Evolutionary conservation across 2,329 filamentous ascomycete genomes (phyloP).

Genomic region (Stachybotrys chartarum): DNA sequence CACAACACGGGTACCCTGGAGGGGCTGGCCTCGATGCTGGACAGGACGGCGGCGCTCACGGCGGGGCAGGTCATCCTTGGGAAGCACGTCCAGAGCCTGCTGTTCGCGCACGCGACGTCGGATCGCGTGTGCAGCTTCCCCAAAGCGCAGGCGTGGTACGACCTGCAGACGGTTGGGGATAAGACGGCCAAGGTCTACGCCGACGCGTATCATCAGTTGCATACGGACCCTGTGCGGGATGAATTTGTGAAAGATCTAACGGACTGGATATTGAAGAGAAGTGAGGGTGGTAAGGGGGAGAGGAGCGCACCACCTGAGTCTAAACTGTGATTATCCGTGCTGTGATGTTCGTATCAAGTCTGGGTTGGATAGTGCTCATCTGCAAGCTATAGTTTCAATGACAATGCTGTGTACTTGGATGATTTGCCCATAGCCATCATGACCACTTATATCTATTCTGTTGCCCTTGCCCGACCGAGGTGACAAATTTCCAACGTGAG

Average conservation of each 20-base stretch:
- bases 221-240: slow-evolving; percentile 49
- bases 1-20: slow-evolving; percentile 85
- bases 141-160: slow-evolving; percentile 57
- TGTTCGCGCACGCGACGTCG: slow-evolving; percentile 68
- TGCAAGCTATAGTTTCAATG: too few species aligned
- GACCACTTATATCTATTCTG: too few species aligned
- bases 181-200: slow-evolving; percentile 67
- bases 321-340: slow-evolving; percentile 25
- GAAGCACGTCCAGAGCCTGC: slow-evolving; percentile 53
- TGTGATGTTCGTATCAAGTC: neutral
- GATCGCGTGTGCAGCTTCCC: slow-evolving; percentile 64
- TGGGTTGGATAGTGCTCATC: too few species aligned
- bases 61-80: slow-evolving; percentile 46
- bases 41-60: slow-evolving; percentile 58
- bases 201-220: slow-evolving; percentile 71
- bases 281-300: slow-evolving; percentile 3
- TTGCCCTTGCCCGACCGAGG: too few species aligned
- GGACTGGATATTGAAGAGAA: slow-evolving; percentile 55
- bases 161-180: slow-evolving; percentile 52
- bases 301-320: slow-evolving; percentile 17
- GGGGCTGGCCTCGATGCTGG: slow-evolving; percentile 68
- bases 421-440: too few species aligned
- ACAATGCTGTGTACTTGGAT: too few species aligned
- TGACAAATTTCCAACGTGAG: too few species aligned
- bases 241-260: slow-evolving; percentile 52